phyloP scores from a whole-genome alignment of 1,284 basidiomycete genomes.

The Ceratobasidium sp. region DNA sequence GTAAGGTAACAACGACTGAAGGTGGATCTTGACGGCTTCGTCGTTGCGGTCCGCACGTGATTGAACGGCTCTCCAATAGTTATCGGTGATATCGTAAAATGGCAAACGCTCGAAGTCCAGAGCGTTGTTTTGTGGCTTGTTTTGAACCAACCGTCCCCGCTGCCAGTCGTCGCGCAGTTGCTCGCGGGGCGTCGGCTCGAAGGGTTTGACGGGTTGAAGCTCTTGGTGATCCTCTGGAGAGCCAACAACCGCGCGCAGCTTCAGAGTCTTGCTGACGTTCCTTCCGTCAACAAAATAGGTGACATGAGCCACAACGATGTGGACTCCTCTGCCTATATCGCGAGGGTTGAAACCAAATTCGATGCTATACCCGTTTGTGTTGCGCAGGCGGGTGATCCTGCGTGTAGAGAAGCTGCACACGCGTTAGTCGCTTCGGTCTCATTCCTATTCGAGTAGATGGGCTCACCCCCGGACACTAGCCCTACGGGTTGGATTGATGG shows the following conservation, averaged over 20 bases:
- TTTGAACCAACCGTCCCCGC: constrained; percentile 52
- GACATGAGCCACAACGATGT: neutral
- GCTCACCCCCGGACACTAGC: constrained; percentile 11
- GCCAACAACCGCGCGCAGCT: constrained; percentile 50
- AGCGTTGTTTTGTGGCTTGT: neutral
- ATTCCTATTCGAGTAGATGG: neutral
- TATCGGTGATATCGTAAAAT: constrained; percentile 50
- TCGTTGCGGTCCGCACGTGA: neutral
- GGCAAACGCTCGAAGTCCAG: constrained; percentile 47
- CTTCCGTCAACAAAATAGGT: neutral
- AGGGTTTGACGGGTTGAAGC: constrained; percentile 59
- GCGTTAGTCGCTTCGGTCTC: neutral
- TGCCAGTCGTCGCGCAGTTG: constrained; percentile 46
- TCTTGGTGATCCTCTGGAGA: constrained; percentile 56
- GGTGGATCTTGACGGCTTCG: neutral
- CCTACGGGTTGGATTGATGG: constrained; percentile 6
- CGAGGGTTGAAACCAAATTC: constrained; percentile 5
- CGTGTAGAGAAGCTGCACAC: neutral
- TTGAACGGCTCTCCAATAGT: constrained; percentile 43
- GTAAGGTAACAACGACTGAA: constrained; percentile 17
- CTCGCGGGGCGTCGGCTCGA: constrained; percentile 50
- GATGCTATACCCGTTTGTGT: neutral
- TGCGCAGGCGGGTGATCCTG: neutral
- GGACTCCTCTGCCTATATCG: neutral
- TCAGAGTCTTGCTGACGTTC: neutral